Evolutionary conservation across 2,329 filamentous ascomycete species (phyloP), one percentile per base, ranked within the genome.

Genomic region (Torrubiella hemipterigena): DNA sequence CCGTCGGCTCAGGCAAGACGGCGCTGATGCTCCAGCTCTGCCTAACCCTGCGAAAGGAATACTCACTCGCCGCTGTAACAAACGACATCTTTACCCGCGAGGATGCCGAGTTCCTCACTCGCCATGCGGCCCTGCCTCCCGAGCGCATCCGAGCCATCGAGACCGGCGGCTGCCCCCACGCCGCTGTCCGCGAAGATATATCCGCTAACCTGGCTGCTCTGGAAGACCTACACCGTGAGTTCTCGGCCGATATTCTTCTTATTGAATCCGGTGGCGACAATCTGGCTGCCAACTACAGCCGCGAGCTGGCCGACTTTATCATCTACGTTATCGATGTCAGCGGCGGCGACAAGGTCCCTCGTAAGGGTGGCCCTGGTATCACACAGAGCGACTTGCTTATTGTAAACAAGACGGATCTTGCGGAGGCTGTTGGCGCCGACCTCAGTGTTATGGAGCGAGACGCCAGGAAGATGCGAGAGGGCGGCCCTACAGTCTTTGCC

Each of bases 81-180:
- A 96, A 96, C 68, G 89, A 96, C 67, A 96, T 96, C 67, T 96
- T 96, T 68, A 96, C 89, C 15, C 81, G 81, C 42, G 91, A 98
- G 62, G 91, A 98, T 66, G 87, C 87, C 64, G 91, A 96, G 59
- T 98, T 98, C 64, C 77, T 98, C 17, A 93, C 85, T 36, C 77
- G 77, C 35, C 71, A 95, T 68, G 69, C 73, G 42, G 91, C 91
- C 6, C 77, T 96, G 0, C 81, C 87, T 0, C 70, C 87, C 5
- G 57, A 70, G 17, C 83, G 89, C 37, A 96, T 96, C 63, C 76
- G 81, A 38, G 91, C 91, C 50, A 96, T 98, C 57, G 91, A 98
- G 61, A 98, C 91, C 3, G 91, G 91, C 43, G 91, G 91, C 10
- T 96, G 91, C 52, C 91, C 91, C 0, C 91, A 98, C 63, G 91